Evolutionary conservation across 495 filamentous ascomycete species (phyloP), one percentile per base, ranked within the genome.

Genomic region (Cercophora newfieldiana): DNA sequence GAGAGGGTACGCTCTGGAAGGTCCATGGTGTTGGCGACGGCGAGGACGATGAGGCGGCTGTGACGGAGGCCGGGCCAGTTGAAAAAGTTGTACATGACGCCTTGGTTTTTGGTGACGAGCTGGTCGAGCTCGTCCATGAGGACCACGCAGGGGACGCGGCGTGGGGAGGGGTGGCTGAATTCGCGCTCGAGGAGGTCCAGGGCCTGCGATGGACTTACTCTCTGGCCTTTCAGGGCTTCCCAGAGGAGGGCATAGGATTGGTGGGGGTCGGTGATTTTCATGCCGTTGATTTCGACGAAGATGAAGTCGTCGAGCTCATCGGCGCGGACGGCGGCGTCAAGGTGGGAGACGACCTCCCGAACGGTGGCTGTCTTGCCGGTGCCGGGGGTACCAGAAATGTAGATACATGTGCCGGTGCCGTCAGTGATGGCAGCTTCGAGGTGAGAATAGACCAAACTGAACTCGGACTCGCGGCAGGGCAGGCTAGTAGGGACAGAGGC

Each of bases 61-160:
- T 99, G 92, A 33, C 91, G 87, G 21, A 97, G 85, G 21, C 89
- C 88, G n/a, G 96, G 96, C 96, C 96, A 99, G 72, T 99, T 99
- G 86, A 99, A 99, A 78, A 99, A 99, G 74, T 99, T 99, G 80
- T 99, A 99, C 96, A 99, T 99, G 73, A 99, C 96, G 26, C 91
- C 92, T 70, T 99, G 96, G 72, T 95, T 97, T 66, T 92, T 94
- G 22, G 96, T 99, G 2, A 97, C 96, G 4, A 99, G 86, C 74
- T 99, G 96, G 78, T 99, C 96, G 48, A 99, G 85, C 79, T 99
- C 96, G 72, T 99, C 96, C 96, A 99, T 99, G 48, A 99, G 80
- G 7, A 99, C 96, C 26, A 99, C 96, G 72, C 96, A 98, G 0
- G 96, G 96, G 12, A 97, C 91, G 55, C 94, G 84, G 51, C 96